Base-by-base conservation (phyloP, 768 basidiomycete species). In the Amyloporia xantha region DNA sequence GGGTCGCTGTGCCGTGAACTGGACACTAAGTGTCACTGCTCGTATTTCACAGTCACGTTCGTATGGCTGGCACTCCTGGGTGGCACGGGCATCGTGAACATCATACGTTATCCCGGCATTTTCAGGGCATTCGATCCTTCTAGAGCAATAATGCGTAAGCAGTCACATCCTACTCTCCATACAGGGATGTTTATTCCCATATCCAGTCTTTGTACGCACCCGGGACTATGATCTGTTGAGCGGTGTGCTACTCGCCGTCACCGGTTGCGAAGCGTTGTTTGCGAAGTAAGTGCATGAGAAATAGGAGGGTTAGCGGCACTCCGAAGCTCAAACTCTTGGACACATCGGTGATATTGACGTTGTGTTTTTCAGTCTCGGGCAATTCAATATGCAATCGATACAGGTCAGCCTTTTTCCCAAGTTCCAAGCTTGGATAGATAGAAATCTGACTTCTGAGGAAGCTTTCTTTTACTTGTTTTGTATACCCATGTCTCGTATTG, bases 61-160 rank as follows among this genome's bases (percentile, higher is more conserved):
- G 40, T 79, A 4, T 84, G 83, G 82, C 71, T 84, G 44, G 52
- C 72, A 2, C 66, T 81, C 4, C 59, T 82, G 24, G 71, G 68
- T 2, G 65, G 61, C 10, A 78, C 75, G 1, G 82, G 82, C 0
- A 77, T 81, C 33, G 70, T 71, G 66, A 85, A 85, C 54, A 75
- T 81, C 43, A 72, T 69, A 9, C 59, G 56, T 13, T 69, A 65
- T 54, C 81, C 82, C 9, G 79, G 73, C 0, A 78, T 85, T 15
- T 82, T 80, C 60, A 71, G 82, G 2, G 82, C 82, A 0, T 76
- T 79, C 52, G 84, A 86, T 55, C 83, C 83, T 0, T 82, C 80
- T 9, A 70, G 82, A 6, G 81, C 81, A 0, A 63, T 86, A 20
- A 63, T 84, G 62, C 72, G 82, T 82, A 55, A 59, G 77, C 62